phyloP scores from a whole-genome alignment of 306 rosid species.

The Mimosa bimucronata region DNA sequence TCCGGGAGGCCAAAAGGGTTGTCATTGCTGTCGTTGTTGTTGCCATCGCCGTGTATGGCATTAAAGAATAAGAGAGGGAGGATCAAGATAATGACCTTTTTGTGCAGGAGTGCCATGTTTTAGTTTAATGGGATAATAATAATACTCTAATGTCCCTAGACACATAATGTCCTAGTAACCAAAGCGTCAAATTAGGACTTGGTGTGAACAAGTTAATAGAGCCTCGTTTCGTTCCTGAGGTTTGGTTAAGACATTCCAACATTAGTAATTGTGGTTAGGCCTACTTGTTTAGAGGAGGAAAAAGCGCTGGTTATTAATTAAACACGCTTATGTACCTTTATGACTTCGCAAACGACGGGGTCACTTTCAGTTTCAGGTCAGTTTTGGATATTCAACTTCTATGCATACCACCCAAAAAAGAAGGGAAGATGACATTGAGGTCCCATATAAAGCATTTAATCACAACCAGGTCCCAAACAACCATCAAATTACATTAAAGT shows the following conservation, averaged over 20 bases:
- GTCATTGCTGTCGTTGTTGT: neutral
- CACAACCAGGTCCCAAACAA: too few relatives aligned
- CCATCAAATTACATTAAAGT: too few relatives aligned
- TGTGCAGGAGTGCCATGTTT: constrained; percentile 49
- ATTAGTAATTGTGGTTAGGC: neutral
- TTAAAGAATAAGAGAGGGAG: constrained; percentile 44
- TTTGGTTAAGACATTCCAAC: neutral
- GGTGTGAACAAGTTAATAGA: neutral
- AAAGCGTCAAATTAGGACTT: neutral
- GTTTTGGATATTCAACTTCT: neutral
- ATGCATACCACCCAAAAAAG: neutral
- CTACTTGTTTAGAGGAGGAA: constrained; percentile 28
- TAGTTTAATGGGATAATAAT: neutral
- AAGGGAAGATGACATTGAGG: too few relatives aligned
- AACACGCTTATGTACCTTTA: neutral
- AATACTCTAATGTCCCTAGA: neutral
- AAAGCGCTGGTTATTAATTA: neutral
- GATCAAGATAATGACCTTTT: constrained; percentile 37
- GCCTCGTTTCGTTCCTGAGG: neutral
- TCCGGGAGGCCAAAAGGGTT: neutral
- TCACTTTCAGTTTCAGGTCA: neutral
- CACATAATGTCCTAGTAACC: neutral
- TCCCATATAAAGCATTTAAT: too few relatives aligned
- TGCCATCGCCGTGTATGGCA: neutral
- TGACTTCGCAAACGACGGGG: neutral